Percentiles rank a stretch among this genome's conserved stretches.
Conservation (phyloP, 139 green algal genomes). For the Micractinium sp. region DNA sequence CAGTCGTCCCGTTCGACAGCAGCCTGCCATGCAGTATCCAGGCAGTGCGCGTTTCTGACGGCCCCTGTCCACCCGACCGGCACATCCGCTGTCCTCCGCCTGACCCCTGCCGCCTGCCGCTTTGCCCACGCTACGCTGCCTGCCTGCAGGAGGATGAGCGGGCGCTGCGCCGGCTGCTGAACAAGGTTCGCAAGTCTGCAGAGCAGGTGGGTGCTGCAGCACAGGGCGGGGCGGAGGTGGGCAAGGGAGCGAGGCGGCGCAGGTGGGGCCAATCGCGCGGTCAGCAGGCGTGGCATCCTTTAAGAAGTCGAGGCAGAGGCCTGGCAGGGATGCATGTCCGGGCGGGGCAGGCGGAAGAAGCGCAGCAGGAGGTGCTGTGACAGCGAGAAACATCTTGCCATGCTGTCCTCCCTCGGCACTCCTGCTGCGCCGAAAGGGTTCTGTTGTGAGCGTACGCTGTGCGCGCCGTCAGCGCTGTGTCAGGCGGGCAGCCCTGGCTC, state of each 20-base stretch:
- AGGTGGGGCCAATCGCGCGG: too few relatives aligned
- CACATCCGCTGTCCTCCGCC: too few relatives aligned
- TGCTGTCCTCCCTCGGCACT: neutral
- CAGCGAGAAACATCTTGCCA: neutral
- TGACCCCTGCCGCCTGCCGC: neutral
- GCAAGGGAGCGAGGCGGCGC: too few relatives aligned
- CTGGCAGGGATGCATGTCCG: neutral
- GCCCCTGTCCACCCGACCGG: too few relatives aligned
- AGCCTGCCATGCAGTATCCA: neutral
- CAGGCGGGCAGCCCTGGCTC: neutral
- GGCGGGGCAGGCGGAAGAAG: neutral
- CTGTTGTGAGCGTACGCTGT: too few relatives aligned
- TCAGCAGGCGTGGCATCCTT: too few relatives aligned
- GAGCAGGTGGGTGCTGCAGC: slow-evolving; percentile 25
- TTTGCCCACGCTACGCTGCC: neutral
- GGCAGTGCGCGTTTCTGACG: neutral
- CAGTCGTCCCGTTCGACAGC: neutral
- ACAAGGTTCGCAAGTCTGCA: slow-evolving; percentile 43
- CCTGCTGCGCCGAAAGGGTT: neutral
- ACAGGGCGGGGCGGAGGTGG: too few relatives aligned
- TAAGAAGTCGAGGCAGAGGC: too few relatives aligned
- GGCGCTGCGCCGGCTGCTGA: slow-evolving; percentile 53
- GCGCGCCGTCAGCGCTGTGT: neutral
- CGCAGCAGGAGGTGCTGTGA: too few relatives aligned
- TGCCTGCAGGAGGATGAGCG: slow-evolving; percentile 50